Percentiles rank a stretch among this genome's conserved stretches.
Conservation (phyloP, 1,284 basidiomycete species). For the Boletellus dicymbophilus region DNA sequence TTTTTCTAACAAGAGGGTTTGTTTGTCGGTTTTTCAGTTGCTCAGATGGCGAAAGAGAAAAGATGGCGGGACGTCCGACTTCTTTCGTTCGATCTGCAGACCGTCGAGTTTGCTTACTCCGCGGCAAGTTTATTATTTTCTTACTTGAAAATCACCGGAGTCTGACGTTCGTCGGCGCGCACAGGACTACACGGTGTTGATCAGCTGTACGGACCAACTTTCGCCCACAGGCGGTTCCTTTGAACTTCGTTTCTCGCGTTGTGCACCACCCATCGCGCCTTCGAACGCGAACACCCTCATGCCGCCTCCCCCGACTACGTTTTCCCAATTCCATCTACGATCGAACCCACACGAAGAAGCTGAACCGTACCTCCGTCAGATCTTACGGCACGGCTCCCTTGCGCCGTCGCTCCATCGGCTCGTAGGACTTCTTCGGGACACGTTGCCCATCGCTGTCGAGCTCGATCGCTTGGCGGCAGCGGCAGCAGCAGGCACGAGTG, state of each 20-base stretch:
- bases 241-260: conserved; percentile 70
- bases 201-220: conserved; percentile 73
- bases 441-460: conserved; percentile 70
- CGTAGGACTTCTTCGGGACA: conserved; percentile 68
- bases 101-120: conserved; percentile 84
- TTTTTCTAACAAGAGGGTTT: conserved; percentile 6
- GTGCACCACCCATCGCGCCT: conserved; percentile 28
- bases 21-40: conserved; percentile 51
- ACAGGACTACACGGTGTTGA: conserved; percentile 73
- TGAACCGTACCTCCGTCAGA: conserved; percentile 65
- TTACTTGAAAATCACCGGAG: not conserved
- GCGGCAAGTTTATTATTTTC: conserved; percentile 38
- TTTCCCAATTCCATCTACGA: conserved; percentile 17
- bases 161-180: not conserved
- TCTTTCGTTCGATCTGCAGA: conserved; percentile 86
- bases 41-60: conserved; percentile 74
- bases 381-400: conserved; percentile 63
- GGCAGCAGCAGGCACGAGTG: too few relatives aligned
- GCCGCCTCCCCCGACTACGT: conserved; percentile 14
- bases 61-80: conserved; percentile 74
- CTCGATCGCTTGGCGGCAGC: conserved; percentile 59
- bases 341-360: conserved; percentile 75
- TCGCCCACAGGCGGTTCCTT: conserved; percentile 65
- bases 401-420: conserved; percentile 63
- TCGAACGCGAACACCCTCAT: conserved; percentile 33